Evolutionary conservation across 805 yeast genomes (phyloP).

Genomic region (Starmerella vitae): DNA sequence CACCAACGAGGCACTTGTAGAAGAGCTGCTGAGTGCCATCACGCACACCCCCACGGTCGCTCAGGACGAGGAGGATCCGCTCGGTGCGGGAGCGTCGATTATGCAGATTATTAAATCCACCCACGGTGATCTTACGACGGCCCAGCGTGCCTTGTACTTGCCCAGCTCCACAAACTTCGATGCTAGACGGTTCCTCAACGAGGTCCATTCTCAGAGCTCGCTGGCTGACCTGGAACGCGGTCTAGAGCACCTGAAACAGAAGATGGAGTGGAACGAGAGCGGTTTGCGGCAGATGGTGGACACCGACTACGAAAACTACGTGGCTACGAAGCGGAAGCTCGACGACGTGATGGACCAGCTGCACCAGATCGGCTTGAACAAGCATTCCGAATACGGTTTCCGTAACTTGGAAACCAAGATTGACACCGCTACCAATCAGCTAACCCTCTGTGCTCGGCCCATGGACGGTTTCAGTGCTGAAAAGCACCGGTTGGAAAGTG

Average conservation of each 20-base stretch:
- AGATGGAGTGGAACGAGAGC: constrained; percentile 38
- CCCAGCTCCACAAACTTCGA: constrained; percentile 42
- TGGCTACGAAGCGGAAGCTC: constrained; percentile 47
- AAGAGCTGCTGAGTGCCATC: constrained; percentile 20
- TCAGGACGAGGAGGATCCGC: constrained; percentile 39
- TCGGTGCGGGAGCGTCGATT: constrained; percentile 40
- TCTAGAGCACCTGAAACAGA: constrained; percentile 36
- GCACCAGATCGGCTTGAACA: constrained; percentile 27
- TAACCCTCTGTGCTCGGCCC: constrained; percentile 46
- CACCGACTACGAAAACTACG: constrained; percentile 49
- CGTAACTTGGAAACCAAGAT: constrained; percentile 28
- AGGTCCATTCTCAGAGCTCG: constrained; percentile 43
- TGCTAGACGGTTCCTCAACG: constrained; percentile 41
- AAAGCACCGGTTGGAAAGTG: constrained; percentile 36
- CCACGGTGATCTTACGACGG: constrained; percentile 2
- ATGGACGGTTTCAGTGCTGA: constrained; percentile 38
- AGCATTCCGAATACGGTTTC: constrained; percentile 26
- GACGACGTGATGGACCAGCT: constrained; percentile 49
- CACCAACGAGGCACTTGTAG: constrained; percentile 21
- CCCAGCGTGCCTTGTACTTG: constrained; percentile 38
- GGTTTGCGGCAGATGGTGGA: constrained; percentile 38
- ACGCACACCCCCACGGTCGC: constrained; percentile 12
- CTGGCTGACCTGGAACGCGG: constrained; percentile 38
- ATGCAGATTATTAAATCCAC: constrained; percentile 28
- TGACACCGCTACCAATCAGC: constrained; percentile 39